These are phyloP conservation scores for Metschnikowia rubicola DNA, from an alignment of 805 yeast genomes.

Conservation along the genomic window DNA sequence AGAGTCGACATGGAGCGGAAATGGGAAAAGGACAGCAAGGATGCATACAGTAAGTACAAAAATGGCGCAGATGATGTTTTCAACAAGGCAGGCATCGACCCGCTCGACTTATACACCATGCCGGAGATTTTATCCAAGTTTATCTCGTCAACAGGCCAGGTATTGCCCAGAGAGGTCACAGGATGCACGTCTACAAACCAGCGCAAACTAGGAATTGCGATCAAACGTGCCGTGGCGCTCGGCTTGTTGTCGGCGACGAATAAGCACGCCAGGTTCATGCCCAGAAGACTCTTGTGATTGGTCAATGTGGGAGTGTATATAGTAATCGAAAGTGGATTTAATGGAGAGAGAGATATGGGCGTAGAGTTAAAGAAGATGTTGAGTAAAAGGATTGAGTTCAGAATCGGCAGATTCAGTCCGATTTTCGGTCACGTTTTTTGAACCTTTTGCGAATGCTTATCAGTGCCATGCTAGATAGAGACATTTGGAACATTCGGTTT, in stretches of 20 bases:
- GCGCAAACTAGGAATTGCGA: slow-evolving; percentile 66
- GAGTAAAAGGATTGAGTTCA: no score
- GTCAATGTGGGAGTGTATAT: slow-evolving; percentile 1
- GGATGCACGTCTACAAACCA: slow-evolving; percentile 69
- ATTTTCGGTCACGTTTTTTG: no score
- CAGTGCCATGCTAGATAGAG: no score
- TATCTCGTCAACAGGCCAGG: slow-evolving; percentile 70
- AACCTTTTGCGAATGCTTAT: no score
- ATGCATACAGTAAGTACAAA: slow-evolving; percentile 23
- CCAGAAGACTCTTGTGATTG: slow-evolving; percentile 33
- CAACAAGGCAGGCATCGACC: slow-evolving; percentile 55
- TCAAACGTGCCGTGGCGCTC: slow-evolving; percentile 76
- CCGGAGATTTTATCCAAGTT: slow-evolving; percentile 68
- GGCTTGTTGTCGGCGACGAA: slow-evolving; percentile 80
- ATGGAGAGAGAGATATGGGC: no score
- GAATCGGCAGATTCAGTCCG: no score
- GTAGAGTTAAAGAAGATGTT: neutral
- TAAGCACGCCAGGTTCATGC: slow-evolving; percentile 49
- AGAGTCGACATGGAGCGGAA: slow-evolving; percentile 48
- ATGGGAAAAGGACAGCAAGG: slow-evolving; percentile 16
- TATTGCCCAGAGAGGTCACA: slow-evolving; percentile 66
- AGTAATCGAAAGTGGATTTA: neutral
- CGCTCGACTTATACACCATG: slow-evolving; percentile 65
- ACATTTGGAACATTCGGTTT: no score
- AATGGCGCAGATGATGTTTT: slow-evolving; percentile 26